Percentiles rank a stretch among this genome's conserved stretches.
Conservation (phyloP, 2,329 filamentous ascomycete genomes). For the Colletotrichum costaricense region DNA sequence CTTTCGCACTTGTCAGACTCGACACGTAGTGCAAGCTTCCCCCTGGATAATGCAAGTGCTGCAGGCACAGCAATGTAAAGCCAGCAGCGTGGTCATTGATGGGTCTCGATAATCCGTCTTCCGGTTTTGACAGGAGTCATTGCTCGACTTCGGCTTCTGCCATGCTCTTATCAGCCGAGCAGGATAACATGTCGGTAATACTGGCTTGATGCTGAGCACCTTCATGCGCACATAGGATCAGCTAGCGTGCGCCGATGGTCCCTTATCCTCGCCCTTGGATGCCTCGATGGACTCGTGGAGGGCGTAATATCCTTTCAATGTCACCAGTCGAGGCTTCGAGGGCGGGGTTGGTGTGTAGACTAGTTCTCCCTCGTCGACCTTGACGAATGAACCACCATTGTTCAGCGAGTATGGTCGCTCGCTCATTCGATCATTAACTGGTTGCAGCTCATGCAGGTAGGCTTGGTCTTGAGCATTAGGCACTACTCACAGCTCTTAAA, state of each 20-base stretch:
- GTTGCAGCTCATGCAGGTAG: background rate
- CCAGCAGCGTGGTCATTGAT: background rate
- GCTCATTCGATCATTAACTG: background rate
- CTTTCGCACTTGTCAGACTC: slow-evolving; percentile 27
- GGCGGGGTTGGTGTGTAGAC: background rate
- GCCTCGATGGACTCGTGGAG: too few species aligned
- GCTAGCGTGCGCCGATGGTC: background rate
- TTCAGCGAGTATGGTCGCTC: background rate
- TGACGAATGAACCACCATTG: slow-evolving; percentile 18
- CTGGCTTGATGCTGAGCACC: background rate
- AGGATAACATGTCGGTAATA: background rate
- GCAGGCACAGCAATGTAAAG: slow-evolving; percentile 2
- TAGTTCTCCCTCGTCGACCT: background rate
- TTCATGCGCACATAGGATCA: background rate
- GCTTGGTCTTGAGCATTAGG: background rate
- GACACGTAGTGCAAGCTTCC: slow-evolving; percentile 25
- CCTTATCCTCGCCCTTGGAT: too few species aligned
- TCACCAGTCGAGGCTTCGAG: too few species aligned
- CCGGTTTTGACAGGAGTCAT: too few species aligned
- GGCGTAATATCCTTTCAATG: too few species aligned
- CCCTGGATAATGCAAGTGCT: slow-evolving; percentile 3
- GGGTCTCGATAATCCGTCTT: background rate
- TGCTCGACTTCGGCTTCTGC: background rate
- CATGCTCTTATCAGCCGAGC: background rate
- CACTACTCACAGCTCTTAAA: background rate